These are phyloP conservation scores for Symmetrospora coprosmae DNA, from an alignment of 768 basidiomycete species.

Conservation along the genomic window DNA sequence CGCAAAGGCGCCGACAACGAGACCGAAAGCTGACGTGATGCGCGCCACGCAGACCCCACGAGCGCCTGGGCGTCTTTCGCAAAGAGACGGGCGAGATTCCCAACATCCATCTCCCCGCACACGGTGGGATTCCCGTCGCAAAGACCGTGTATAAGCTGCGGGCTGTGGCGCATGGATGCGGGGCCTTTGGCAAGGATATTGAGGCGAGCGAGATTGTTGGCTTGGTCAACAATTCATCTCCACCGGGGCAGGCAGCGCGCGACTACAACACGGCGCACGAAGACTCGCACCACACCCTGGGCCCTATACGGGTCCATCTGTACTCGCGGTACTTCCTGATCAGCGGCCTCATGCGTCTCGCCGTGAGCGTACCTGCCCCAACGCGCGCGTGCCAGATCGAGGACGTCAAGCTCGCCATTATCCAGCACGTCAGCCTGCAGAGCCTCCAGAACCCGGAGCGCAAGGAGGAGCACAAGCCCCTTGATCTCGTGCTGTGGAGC, in stretches of 20 bases:
- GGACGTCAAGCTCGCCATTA: constrained; percentile 1
- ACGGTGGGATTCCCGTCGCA: too few species aligned
- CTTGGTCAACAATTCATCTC: constrained; percentile 12
- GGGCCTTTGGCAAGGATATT: too few species aligned
- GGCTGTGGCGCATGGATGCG: constrained; percentile 6
- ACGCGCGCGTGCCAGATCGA: background rate
- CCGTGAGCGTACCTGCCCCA: background rate
- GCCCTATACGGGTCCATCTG: background rate
- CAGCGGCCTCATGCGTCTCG: constrained; percentile 3
- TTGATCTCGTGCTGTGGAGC: constrained; percentile 16
- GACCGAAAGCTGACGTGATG: too few species aligned
- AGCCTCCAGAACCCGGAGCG: background rate
- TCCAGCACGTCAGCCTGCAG: background rate
- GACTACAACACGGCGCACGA: constrained; percentile 2
- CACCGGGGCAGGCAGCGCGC: constrained; percentile 6
- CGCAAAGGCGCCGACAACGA: too few species aligned
- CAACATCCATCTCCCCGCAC: too few species aligned
- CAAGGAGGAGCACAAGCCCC: background rate
- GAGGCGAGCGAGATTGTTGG: too few species aligned
- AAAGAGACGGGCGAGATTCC: too few species aligned
- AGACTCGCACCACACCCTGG: constrained; percentile 6
- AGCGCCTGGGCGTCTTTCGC: too few species aligned
- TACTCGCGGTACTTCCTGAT: constrained; percentile 20
- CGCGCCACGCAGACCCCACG: too few species aligned
- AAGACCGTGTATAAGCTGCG: too few species aligned